Evolutionary conservation across 208 protist species (phyloP).

Genomic region (Trichomonas gallinae): DNA sequence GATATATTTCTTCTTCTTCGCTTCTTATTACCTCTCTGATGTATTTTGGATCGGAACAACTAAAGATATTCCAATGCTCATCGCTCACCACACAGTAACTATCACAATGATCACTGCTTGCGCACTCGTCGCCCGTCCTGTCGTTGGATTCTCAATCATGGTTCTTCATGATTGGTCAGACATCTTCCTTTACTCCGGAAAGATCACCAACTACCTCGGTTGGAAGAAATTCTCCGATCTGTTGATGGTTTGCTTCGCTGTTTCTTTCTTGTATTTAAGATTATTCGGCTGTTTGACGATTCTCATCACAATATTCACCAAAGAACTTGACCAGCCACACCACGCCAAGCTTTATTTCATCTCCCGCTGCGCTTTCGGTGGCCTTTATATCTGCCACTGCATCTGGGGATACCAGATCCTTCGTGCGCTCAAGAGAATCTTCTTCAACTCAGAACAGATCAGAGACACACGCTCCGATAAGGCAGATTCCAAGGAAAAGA

Average conservation of each 20-base stretch:
- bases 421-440: background rate
- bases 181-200: background rate
- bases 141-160: background rate
- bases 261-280: background rate
- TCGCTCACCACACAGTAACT: background rate
- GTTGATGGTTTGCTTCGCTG: background rate
- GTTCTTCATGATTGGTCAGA: background rate
- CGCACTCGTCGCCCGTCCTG: background rate
- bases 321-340: background rate
- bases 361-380: background rate
- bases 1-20: background rate
- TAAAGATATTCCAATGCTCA: background rate
- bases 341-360: background rate
- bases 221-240: background rate
- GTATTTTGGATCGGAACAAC: background rate
- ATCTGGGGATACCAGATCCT: background rate
- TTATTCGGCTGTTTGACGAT: background rate
- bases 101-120: background rate
- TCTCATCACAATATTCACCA: background rate
- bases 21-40: background rate
- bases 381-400: background rate
- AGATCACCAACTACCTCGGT: background rate
- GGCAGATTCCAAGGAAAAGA: background rate
- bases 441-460: background rate
- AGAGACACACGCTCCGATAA: background rate